Evolutionary conservation across 805 yeast species (phyloP).

Genomic region (Pichia scutulata): DNA sequence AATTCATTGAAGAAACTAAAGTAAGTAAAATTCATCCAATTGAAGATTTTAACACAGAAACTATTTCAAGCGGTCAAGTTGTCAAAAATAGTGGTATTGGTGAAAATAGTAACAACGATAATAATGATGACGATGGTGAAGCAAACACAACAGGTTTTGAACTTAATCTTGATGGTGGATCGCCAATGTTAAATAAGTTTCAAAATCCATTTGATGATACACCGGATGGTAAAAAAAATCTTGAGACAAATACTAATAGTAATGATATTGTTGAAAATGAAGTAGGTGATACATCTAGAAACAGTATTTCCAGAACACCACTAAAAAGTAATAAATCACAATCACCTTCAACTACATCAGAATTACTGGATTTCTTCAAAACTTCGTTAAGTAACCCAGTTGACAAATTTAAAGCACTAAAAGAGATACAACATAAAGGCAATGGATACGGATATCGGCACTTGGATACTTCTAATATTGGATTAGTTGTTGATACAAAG

Average conservation of each 20-base stretch:
- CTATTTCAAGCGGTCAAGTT: too few relatives aligned
- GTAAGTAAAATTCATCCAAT: neutral
- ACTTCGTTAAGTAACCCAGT: conserved; percentile 9
- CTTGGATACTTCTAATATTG: conserved; percentile 19
- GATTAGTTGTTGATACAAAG: conserved; percentile 17
- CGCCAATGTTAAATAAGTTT: conserved; percentile 25
- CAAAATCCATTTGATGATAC: conserved; percentile 33
- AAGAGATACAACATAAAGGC: conserved; percentile 10
- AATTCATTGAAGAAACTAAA: conserved; percentile 2
- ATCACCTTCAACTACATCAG: neutral
- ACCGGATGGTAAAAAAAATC: conserved; percentile 11
- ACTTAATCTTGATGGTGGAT: conserved; percentile 3
- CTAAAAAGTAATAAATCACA: neutral
- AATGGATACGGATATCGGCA: neutral
- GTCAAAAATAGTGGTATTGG: neutral
- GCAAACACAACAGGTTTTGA: conserved; percentile 5
- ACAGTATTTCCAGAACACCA: conserved; percentile 3
- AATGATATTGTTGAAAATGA: neutral
- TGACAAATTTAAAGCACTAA: conserved; percentile 19
- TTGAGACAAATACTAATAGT: neutral
- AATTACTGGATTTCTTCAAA: neutral
- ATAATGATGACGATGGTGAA: neutral
- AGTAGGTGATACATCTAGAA: neutral
- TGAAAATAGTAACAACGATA: neutral
- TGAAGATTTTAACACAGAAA: neutral